Evolutionary conservation across 2,329 filamentous ascomycete genomes (phyloP), one percentile per base, ranked within the genome.

Genomic region (Scolecobasidium constrictum): DNA sequence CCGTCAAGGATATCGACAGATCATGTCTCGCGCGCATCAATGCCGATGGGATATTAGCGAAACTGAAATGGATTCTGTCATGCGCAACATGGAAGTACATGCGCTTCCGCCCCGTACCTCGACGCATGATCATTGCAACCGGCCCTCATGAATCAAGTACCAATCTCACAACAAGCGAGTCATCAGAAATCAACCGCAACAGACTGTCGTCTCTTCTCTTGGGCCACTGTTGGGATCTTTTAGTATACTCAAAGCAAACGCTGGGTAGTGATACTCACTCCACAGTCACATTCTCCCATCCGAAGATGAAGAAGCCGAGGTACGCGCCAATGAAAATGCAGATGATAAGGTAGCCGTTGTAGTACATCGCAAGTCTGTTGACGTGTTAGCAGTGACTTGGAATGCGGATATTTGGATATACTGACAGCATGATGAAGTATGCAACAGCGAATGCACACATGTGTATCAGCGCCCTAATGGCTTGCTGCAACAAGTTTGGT

Each of bases 261-360:
- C 9, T 9, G 26, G 26, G 26, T 9, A n/a, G 26, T 31, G 9
- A 9, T 9, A 31, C 39, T 12, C 40, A 42, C 39, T 20, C 33
- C 12, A 34, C 17, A n/a, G 18, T 22, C 5, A 46, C 33, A 16
- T 13, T 46, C 23, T 83, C 80, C 81, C 83, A 87, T 23, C 78
- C 74, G 57, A 86, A 88, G 46, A 84, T 55, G 49, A 87, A 85
- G 9, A 73, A 69, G n/a, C 85, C 86, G 4, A 88, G 45, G 49
- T 77, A 85, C 1, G 81, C 77, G 2, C 86, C 86, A 44, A 90
- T 73, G 48, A 90, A 75, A 58, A 92, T 86, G 51, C 78, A 85
- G 46, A 90, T 80, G 58, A 92, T 84, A 48, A 92, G 71, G 60
- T 86, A 92, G 5, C 65, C 72, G 45, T 79, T 78, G 59, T 71